Evolutionary conservation across 257 asterid species (phyloP), one percentile per base, ranked within the genome.

Genomic region (Solanum sitiens): DNA sequence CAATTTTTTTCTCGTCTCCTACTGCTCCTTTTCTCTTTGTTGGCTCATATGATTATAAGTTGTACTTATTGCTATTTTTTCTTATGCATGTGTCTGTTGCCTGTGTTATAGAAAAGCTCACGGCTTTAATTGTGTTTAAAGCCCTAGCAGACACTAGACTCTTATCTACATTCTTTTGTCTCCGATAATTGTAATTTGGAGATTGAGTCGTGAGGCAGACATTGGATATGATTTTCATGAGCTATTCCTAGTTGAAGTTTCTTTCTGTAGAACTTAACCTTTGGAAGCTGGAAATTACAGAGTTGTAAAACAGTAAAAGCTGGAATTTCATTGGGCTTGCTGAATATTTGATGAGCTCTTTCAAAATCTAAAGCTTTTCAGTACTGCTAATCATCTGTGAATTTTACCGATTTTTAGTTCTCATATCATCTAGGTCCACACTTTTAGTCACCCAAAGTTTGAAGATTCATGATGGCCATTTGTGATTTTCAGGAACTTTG

Each of bases 401-500:
- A 45, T 79, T 79, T 79, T 47, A 16, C 45, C 0, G 5, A 16
- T 44, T 77, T 79, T 20, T 47, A 45, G 67, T 45, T 25, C 16
- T 45, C 67, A 10, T 45, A 79, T 45, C 27, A 45, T 45, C 85
- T 18, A 15, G 25, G 65, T 79, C 39, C 84, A 25, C 65, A 77
- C 39, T 25, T 42, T 3, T 42, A 14, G 63, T 42, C 37, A 44
- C 39, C 84, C 39, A 77, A 4, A 77, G 8, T 77, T 45, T 45
- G 85, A 27, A 79, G 42, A 0, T 45, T 79, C 67, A 79, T 27
- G 15, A 16, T 45, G 67, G 85, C 1, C 13, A 16, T 87, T 86
- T 85, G 75, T 83, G 75, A 70, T 35, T 87, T 91, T 89, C 95
- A 94, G 98, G 95, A 91, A 90, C 85, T 95, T 95, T 72, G 94